Conservation (phyloP, 257 asterid genomes). For the Nemophila menziesii region DNA sequence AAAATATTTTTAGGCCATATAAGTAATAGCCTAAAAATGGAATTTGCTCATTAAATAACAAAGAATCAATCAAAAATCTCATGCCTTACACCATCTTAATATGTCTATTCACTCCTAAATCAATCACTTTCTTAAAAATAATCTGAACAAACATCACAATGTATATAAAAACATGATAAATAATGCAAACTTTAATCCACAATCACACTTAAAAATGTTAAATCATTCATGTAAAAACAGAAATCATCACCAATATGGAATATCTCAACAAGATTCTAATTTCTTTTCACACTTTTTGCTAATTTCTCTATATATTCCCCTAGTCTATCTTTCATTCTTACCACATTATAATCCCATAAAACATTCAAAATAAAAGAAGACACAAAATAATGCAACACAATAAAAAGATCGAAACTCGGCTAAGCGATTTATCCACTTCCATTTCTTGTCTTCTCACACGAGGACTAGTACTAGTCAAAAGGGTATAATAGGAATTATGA, state of each 20-base stretch:
- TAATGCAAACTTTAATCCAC: not conserved
- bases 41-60: too few relatives aligned
- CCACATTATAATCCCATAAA: conserved; percentile 13
- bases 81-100: too few relatives aligned
- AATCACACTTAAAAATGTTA: too few relatives aligned
- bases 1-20: too few relatives aligned
- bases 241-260: not conserved
- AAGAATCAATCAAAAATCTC: too few relatives aligned
- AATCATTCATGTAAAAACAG: conserved; percentile 5
- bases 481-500: conserved; percentile 38
- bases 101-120: too few relatives aligned
- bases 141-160: too few relatives aligned
- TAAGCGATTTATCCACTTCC: conserved; percentile 62
- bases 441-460: conserved; percentile 73
- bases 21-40: too few relatives aligned
- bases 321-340: conserved; percentile 10
- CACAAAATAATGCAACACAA: conserved; percentile 59
- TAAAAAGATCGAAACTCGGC: conserved; percentile 60
- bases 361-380: conserved; percentile 57
- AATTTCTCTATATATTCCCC: conserved; percentile 14
- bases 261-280: not conserved
- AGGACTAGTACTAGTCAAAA: conserved; percentile 36
- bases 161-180: not conserved
- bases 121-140: too few relatives aligned
- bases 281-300: conserved; percentile 10